These are phyloP conservation scores for Saccharomycopsis oosterbeekiorum DNA, from an alignment of 805 yeast species.

Conservation along the genomic window DNA sequence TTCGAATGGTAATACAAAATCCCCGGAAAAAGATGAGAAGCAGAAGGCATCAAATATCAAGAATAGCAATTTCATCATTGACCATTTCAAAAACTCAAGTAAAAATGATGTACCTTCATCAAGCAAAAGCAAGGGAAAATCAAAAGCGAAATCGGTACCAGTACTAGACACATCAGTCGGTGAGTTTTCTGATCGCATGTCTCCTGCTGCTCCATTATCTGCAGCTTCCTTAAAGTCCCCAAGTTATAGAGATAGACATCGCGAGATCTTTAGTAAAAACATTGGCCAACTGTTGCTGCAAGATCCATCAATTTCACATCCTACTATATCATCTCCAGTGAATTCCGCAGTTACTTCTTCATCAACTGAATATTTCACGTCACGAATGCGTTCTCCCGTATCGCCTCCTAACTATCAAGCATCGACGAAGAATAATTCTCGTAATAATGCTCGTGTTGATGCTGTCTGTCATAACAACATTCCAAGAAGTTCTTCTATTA, in stretches of 20 bases:
- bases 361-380: not conserved
- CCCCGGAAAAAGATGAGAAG: not conserved
- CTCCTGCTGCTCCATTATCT: not conserved
- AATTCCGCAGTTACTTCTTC: not conserved
- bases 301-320: not conserved
- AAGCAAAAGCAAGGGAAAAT: not conserved
- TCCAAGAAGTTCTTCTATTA: not conserved
- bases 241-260: not conserved
- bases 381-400: not conserved
- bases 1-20: not conserved
- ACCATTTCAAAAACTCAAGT: not conserved
- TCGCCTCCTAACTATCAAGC: not conserved
- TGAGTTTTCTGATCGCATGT: not conserved
- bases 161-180: not conserved
- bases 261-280: not conserved
- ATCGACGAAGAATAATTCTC: not conserved
- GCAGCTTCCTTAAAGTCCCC: not conserved
- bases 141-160: not conserved
- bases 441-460: not conserved
- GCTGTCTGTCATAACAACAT: not conserved
- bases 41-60: not conserved
- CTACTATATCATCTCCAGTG: not conserved
- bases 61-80: not conserved
- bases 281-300: not conserved
- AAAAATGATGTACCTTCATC: not conserved